Conservation (phyloP, 2,329 filamentous ascomycete species). For the Botrytis galanthina region DNA sequence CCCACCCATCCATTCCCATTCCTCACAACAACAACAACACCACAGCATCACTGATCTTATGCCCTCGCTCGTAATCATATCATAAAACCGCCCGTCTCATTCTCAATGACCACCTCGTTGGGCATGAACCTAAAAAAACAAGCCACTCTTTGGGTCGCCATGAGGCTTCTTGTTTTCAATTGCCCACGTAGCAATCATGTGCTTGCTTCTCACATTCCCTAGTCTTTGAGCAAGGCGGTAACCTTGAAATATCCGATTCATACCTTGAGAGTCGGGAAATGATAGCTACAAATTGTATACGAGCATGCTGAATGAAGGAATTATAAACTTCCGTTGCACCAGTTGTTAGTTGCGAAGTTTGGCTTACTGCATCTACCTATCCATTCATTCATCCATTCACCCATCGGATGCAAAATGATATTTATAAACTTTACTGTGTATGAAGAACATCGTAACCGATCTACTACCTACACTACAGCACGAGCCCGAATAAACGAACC, state of each 20-base stretch:
- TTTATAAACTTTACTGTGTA: background rate
- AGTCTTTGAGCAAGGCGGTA: background rate
- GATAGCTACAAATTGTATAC: background rate
- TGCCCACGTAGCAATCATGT: constrained; percentile 17
- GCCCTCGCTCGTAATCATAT: background rate
- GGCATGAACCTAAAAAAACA: constrained; percentile 5
- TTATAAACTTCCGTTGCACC: background rate
- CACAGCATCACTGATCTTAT: too few relatives aligned
- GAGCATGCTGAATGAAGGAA: background rate
- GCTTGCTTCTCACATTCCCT: background rate
- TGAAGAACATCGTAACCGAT: background rate
- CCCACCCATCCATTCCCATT: background rate
- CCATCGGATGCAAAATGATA: background rate
- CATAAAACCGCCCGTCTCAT: background rate
- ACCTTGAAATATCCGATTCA: background rate
- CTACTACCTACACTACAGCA: background rate
- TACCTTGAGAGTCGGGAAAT: background rate
- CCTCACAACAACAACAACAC: background rate
- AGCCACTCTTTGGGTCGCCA: constrained; percentile 10
- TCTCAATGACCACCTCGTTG: constrained; percentile 5
- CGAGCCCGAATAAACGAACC: background rate
- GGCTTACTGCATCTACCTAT: background rate
- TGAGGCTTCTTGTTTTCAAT: constrained; percentile 12
- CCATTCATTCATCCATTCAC: background rate
- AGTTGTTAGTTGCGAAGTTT: background rate